Percentiles rank a stretch among this genome's conserved stretches.
phyloP scores from a whole-genome alignment of 176 grass and related monocot species.

The Oryza glaberrima region DNA sequence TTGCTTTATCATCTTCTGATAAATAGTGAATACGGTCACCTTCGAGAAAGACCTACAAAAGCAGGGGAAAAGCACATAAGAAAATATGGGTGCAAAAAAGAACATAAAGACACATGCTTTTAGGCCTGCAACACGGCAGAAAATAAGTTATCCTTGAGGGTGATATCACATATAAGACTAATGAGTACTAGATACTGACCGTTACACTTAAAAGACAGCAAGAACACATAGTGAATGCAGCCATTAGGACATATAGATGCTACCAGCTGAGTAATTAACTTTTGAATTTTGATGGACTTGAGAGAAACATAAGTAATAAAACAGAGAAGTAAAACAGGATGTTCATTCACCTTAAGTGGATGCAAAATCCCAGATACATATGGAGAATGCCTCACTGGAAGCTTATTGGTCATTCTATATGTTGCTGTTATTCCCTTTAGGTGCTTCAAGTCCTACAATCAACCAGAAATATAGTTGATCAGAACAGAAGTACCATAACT shows the following conservation, averaged over 20 bases:
- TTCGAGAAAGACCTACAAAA: conserved; percentile 79
- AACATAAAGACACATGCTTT: background rate
- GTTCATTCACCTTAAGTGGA: conserved; percentile 82
- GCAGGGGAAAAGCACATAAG: conserved; percentile 11
- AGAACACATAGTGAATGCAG: background rate
- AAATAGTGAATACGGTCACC: conserved; percentile 65
- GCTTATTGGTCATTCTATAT: conserved; percentile 97
- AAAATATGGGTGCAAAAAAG: background rate
- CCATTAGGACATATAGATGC: background rate
- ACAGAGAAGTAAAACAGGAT: conserved; percentile 40
- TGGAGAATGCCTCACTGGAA: conserved; percentile 93
- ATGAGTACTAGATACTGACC: background rate
- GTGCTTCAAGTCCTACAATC: conserved; percentile 84
- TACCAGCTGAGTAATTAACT: background rate
- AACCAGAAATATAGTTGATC: conserved; percentile 4
- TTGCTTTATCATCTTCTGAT: conserved; percentile 70
- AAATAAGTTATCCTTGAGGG: background rate
- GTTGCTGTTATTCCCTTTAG: conserved; percentile 94
- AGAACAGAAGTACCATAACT: conserved; percentile 4
- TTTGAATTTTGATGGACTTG: background rate
- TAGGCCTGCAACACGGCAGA: background rate
- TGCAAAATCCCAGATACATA: conserved; percentile 89
- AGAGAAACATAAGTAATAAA: conserved; percentile 21
- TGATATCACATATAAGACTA: background rate
- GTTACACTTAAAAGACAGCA: background rate